A percentile compares a stretch with the other conserved stretches of the same genome.
These are phyloP conservation scores for Apiotrichum brassicae DNA, from an alignment of 1,284 basidiomycete genomes.

Conservation along the genomic window DNA sequence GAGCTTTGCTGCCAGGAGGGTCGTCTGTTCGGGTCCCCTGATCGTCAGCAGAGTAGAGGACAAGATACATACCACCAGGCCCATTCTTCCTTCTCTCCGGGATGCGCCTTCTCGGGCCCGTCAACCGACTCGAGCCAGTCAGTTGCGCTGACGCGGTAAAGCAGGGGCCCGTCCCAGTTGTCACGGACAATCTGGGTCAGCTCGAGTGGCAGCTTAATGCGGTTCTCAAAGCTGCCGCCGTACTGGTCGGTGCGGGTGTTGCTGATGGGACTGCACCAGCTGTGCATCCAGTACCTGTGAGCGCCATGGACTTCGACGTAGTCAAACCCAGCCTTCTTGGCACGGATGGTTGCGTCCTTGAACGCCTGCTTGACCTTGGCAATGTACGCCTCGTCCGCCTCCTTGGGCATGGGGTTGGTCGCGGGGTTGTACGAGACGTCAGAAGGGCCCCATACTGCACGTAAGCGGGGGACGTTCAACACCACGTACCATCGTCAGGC, in stretches of 20 bases:
- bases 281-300: slow-evolving; percentile 60
- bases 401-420: slow-evolving; percentile 54
- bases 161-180: slow-evolving; percentile 63
- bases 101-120: slow-evolving; percentile 43
- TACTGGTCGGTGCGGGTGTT: slow-evolving; percentile 63
- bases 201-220: slow-evolving; percentile 61
- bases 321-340: slow-evolving; percentile 62
- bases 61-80: slow-evolving; percentile 27
- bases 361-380: slow-evolving; percentile 60
- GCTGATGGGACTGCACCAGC: slow-evolving; percentile 63
- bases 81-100: slow-evolving; percentile 48
- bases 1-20: slow-evolving; percentile 55
- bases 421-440: slow-evolving; percentile 52
- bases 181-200: slow-evolving; percentile 54
- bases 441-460: slow-evolving; percentile 54
- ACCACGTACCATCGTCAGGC: slow-evolving; percentile 59
- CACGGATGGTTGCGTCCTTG: slow-evolving; percentile 59
- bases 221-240: slow-evolving; percentile 67
- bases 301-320: slow-evolving; percentile 74
- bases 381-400: slow-evolving; percentile 55
- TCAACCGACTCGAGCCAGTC: slow-evolving; percentile 62
- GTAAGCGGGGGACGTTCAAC: no score
- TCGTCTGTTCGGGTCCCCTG: slow-evolving; percentile 64
- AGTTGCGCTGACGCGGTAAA: slow-evolving; percentile 64
- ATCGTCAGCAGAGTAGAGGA: no score